Evolutionary conservation across 345 rosid species (phyloP).

Genomic region (Eucalyptus urophylla): DNA sequence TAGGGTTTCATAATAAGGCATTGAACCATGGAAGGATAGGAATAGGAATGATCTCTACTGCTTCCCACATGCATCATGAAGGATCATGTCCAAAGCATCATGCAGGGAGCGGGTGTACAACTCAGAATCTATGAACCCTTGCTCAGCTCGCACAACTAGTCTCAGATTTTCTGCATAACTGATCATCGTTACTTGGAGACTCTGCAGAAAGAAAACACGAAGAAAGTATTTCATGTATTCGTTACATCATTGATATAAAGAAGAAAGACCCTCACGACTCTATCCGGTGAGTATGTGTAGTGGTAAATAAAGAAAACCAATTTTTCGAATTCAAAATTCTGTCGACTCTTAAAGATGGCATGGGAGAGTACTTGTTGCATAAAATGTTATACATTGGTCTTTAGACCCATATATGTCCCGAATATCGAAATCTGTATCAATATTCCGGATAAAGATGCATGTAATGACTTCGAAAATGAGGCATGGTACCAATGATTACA

Average conservation of each 20-base stretch:
- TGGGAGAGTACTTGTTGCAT: not conserved
- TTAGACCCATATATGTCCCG: not conserved
- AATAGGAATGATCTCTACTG: not conserved
- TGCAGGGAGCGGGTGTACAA: not conserved
- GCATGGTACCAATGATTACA: not conserved
- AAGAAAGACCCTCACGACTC: not conserved
- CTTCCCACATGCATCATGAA: not conserved
- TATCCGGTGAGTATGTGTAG: not conserved
- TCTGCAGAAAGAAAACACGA: not conserved
- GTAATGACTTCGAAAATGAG: not conserved
- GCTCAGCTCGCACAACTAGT: slow-evolving; percentile 8
- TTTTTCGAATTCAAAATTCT: not conserved
- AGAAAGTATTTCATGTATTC: not conserved
- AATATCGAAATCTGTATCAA: not conserved
- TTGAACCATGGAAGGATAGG: not conserved
- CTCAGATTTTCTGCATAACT: slow-evolving; percentile 22
- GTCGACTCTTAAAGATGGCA: not conserved
- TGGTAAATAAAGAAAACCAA: not conserved
- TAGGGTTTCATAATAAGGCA: not conserved
- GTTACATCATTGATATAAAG: not conserved
- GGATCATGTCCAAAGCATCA: not conserved
- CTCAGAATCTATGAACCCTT: slow-evolving; percentile 17
- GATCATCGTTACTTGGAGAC: slow-evolving; percentile 1
- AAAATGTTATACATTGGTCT: not conserved
- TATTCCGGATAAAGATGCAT: not conserved